These are phyloP conservation scores for Paraphaeosphaeria minitans DNA, from an alignment of 2,329 filamentous ascomycete genomes.

Conservation along the genomic window DNA sequence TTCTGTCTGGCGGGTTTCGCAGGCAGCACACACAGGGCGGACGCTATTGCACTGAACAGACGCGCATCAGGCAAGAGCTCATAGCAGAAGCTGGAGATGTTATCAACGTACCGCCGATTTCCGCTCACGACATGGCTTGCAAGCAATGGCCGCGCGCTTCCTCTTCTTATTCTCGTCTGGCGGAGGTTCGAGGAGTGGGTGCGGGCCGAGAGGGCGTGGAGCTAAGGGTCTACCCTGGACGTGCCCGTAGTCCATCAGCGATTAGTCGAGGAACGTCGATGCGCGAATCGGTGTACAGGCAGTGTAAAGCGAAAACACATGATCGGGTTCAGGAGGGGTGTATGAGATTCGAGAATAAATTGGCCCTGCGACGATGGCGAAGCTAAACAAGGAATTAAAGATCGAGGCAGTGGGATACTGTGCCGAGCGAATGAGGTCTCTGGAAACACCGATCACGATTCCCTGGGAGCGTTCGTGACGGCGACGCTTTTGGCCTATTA, in stretches of 20 bases:
- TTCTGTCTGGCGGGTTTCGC: slow-evolving; percentile 8
- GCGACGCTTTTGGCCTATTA: too few species aligned
- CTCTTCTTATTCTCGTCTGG: slow-evolving; percentile 9
- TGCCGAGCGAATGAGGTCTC: slow-evolving; percentile 6
- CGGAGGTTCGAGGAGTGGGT: not conserved
- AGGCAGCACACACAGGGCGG: slow-evolving; percentile 6
- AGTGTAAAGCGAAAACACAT: not conserved
- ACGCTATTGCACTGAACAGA: slow-evolving; percentile 9
- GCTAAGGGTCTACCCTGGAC: slow-evolving; percentile 6
- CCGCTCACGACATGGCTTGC: slow-evolving; percentile 6
- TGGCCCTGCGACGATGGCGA: not conserved
- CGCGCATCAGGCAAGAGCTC: not conserved
- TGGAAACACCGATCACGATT: not conserved
- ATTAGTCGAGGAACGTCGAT: slow-evolving; percentile 3
- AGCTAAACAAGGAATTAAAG: slow-evolving; percentile 1
- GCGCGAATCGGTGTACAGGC: not conserved
- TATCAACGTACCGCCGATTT: slow-evolving; percentile 6
- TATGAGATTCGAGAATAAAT: not conserved
- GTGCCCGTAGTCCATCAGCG: slow-evolving; percentile 8
- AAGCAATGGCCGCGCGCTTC: slow-evolving; percentile 8
- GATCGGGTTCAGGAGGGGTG: not conserved
- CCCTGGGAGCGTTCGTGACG: not conserved
- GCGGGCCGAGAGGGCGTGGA: slow-evolving; percentile 8
- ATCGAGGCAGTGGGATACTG: slow-evolving; percentile 1
- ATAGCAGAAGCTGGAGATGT: not conserved